Percentiles rank a stretch among this genome's conserved stretches.
These are phyloP conservation scores for Cladophialophora psammophila DNA, from an alignment of 2,329 filamentous ascomycete genomes.

Conservation along the genomic window DNA sequence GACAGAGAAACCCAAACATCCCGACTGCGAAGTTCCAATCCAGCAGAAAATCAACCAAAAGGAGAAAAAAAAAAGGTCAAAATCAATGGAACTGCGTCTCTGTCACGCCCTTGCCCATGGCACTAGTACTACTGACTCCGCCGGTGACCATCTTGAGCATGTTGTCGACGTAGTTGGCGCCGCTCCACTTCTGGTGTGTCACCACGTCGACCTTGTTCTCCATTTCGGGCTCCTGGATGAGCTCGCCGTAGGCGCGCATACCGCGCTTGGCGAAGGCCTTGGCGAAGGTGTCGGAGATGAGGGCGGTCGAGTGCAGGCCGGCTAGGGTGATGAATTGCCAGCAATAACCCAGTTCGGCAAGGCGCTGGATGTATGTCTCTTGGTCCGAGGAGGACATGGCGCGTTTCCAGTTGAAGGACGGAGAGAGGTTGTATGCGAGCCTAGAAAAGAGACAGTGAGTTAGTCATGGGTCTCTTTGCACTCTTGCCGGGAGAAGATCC, in stretches of 20 bases:
- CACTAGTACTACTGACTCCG: conserved; percentile 87
- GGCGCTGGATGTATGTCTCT: conserved; percentile 94
- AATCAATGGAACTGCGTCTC: conserved; percentile 87
- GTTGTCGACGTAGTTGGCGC: conserved; percentile 93
- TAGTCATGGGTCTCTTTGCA: conserved; percentile 13
- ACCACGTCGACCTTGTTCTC: conserved; percentile 89
- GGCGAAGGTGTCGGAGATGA: conserved; percentile 89
- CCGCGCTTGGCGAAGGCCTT: conserved; percentile 80
- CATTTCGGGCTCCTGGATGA: conserved; percentile 98
- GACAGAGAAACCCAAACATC: background rate
- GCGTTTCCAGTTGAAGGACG: conserved; percentile 99
- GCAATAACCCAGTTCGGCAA: conserved; percentile 89
- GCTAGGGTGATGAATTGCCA: conserved; percentile 99
- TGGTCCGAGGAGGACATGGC: conserved; percentile 92
- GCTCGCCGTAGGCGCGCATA: conserved; percentile 96
- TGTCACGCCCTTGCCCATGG: conserved; percentile 97
- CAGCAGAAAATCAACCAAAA: background rate
- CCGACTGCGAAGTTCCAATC: background rate
- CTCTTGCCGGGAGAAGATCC: background rate
- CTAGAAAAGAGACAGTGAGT: conserved; percentile 53
- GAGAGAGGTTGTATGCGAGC: conserved; percentile 96
- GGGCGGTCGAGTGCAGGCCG: conserved; percentile 91
- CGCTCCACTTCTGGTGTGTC: conserved; percentile 98
- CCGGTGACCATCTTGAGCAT: conserved; percentile 96
- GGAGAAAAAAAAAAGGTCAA: background rate